Base-by-base conservation (phyloP, 768 basidiomycete genomes). In the Cyclocybe aegerita region DNA sequence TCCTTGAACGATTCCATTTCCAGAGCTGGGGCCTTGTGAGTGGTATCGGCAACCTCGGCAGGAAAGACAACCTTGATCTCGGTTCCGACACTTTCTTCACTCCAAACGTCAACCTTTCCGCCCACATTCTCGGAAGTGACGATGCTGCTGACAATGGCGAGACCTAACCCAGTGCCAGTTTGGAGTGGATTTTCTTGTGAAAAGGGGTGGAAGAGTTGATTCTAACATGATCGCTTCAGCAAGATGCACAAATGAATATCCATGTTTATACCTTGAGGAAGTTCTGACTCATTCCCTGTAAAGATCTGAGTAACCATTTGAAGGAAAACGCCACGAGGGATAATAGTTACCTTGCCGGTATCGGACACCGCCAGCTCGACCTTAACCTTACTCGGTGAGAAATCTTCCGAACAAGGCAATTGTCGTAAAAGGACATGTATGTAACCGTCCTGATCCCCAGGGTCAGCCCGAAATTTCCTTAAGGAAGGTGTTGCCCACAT, bases 121-220 rank as follows among this genome's bases (percentile, higher is more conserved):
- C 85, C 81, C 46, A 98, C 85, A 55, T 85, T 89, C 39, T 89
- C 85, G 2, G 91, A 92, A 11, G 82, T 83, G 34, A 95, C 81
- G 55, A 97, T 97, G 58, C 88, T 92, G 72, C 89, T 93, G 63
- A 97, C 95, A 56, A 98, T 97, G 31, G 95, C 94, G 16, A 97
- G 82, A 8, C 95, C 95, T 7, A 98, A 80, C 4, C 94, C 95
- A 1, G 94, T 97, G 1, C 94, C 94, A 1, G 92, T 85, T 61
- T 95, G 93, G 4, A 96, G 66, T 0, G 94, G 93, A 58, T 96
- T 95, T 68, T 97, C 95, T 72, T 98, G 95, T 0, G 93, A 93
- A 70, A 98, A 98, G 0, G 95, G 95, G 59, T 96, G 95, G 73
- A 97, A 98, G 4, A 98, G 75, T 70, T 95, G 91, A 59, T 97